Conservation (phyloP, 345 rosid species). For the Abelmoschus esculentus region DNA sequence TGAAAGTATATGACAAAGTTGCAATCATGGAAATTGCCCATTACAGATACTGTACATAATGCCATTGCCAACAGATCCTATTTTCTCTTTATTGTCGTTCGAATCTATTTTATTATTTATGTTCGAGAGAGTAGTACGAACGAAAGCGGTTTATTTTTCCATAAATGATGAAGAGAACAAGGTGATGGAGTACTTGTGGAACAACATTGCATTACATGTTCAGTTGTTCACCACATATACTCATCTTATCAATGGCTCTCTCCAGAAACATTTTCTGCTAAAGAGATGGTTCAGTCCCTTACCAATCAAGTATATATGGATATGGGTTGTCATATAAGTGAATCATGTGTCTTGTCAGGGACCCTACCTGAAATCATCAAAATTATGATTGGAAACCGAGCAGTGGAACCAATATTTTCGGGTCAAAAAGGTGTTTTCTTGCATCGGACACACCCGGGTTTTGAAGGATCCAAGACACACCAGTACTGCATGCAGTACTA, state of each 20-base stretch:
- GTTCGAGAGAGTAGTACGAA: no score
- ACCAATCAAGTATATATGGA: neutral
- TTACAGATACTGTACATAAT: neutral
- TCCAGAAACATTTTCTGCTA: neutral
- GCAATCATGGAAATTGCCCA: neutral
- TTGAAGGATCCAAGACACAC: constrained; percentile 14
- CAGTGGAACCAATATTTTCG: constrained; percentile 4
- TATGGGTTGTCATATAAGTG: constrained; percentile 4
- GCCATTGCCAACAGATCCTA: constrained; percentile 5
- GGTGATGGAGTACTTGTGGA: no score
- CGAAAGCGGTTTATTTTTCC: no score
- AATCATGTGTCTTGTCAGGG: constrained; percentile 23
- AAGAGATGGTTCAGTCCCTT: neutral
- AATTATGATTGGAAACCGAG: constrained; percentile 21
- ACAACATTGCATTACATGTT: neutral
- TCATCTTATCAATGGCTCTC: constrained; percentile 1
- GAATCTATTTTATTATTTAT: no score
- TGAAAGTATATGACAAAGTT: constrained; percentile 5
- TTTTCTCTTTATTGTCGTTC: neutral
- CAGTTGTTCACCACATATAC: constrained; percentile 6
- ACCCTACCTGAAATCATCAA: constrained; percentile 13
- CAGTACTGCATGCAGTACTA: neutral
- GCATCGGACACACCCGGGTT: constrained; percentile 10
- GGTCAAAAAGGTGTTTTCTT: constrained; percentile 8
- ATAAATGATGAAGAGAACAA: no score